Conservation (phyloP, 2,329 filamentous ascomycete genomes). For the Xylariomycetidae sp. region DNA sequence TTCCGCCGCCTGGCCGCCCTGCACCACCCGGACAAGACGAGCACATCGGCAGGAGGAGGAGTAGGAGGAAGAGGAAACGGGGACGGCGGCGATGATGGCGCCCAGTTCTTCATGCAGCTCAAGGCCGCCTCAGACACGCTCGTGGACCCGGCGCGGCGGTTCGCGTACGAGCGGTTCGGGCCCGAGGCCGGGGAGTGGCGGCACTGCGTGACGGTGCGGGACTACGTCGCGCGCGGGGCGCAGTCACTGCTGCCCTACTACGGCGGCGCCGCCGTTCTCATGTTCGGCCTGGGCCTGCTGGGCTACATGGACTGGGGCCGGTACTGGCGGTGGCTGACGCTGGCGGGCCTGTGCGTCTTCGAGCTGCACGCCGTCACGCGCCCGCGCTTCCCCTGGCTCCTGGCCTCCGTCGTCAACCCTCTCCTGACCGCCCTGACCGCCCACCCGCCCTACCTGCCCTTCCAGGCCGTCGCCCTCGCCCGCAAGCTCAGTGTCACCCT, state of each 20-base stretch:
- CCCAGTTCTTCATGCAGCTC: conserved; percentile 69
- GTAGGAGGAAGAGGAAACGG: conserved; percentile 21
- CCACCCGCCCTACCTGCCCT: conserved; percentile 70
- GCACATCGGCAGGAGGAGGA: too few relatives aligned
- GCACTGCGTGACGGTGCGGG: conserved; percentile 62
- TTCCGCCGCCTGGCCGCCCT: conserved; percentile 72
- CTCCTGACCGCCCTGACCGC: conserved; percentile 32
- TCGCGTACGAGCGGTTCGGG: conserved; percentile 88
- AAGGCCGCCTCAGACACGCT: conserved; percentile 81
- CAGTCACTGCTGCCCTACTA: conserved; percentile 59
- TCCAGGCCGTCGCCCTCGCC: conserved; percentile 73
- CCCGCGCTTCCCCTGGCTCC: conserved; percentile 43
- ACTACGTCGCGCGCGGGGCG: conserved; percentile 66
- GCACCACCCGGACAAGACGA: conserved; percentile 90
- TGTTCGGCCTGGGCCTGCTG: conserved; percentile 58
- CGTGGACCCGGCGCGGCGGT: conserved; percentile 68
- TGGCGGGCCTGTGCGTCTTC: conserved; percentile 49
- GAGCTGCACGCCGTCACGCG: conserved; percentile 55
- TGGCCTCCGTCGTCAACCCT: conserved; percentile 41
- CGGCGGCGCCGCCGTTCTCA: conserved; percentile 46
- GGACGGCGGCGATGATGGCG: conserved; percentile 28
- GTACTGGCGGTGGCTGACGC: conserved; percentile 60
- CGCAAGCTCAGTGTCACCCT: conserved; percentile 73
- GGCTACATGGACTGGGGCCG: conserved; percentile 65
- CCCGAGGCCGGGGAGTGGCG: conserved; percentile 64